These are phyloP conservation scores for Xylaria sp. DNA, from an alignment of 2,329 filamentous ascomycete genomes.

Conservation along the genomic window DNA sequence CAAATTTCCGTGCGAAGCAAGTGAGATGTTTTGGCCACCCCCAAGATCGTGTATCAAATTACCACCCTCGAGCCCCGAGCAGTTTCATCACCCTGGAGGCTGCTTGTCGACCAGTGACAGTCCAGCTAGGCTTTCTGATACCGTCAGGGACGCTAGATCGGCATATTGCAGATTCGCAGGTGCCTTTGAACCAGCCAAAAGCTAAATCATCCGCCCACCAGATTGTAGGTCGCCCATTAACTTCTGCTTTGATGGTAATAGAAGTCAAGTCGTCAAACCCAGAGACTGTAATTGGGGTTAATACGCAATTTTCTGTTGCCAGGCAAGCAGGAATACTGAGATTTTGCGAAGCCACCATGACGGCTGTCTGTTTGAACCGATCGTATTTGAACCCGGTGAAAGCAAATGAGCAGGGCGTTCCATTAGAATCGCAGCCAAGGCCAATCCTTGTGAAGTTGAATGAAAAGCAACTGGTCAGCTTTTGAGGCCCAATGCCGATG, in stretches of 20 bases:
- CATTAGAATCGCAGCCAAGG: slow-evolving; percentile 39
- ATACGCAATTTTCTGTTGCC: slow-evolving; percentile 28
- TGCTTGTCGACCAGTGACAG: slow-evolving; percentile 12
- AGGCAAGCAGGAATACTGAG: slow-evolving; percentile 35
- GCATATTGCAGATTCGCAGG: slow-evolving; percentile 37
- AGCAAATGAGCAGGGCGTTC: slow-evolving; percentile 37
- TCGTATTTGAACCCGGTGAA: slow-evolving; percentile 39
- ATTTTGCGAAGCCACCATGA: slow-evolving; percentile 27
- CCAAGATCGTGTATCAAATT: neutral
- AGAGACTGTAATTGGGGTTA: slow-evolving; percentile 31
- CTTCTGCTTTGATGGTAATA: slow-evolving; percentile 49
- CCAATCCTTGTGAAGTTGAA: slow-evolving; percentile 38
- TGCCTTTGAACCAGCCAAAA: slow-evolving; percentile 51
- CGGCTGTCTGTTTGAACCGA: slow-evolving; percentile 19
- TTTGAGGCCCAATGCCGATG: slow-evolving; percentile 37
- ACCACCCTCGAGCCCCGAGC: slow-evolving; percentile 5
- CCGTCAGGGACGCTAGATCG: slow-evolving; percentile 14
- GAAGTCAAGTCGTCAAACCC: slow-evolving; percentile 39
- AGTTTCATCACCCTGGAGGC: slow-evolving; percentile 16
- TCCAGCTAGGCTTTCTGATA: slow-evolving; percentile 12
- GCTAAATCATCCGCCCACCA: slow-evolving; percentile 56
- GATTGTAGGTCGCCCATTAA: slow-evolving; percentile 42
- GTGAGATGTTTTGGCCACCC: slow-evolving; percentile 10
- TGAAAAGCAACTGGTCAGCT: slow-evolving; percentile 33
- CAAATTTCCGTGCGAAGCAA: slow-evolving; percentile 28